A percentile compares a stretch with the other conserved stretches of the same genome.
These are phyloP conservation scores for Haplosporangium gracile DNA, from an alignment of 192 early-diverging fungal species.

Conservation along the genomic window DNA sequence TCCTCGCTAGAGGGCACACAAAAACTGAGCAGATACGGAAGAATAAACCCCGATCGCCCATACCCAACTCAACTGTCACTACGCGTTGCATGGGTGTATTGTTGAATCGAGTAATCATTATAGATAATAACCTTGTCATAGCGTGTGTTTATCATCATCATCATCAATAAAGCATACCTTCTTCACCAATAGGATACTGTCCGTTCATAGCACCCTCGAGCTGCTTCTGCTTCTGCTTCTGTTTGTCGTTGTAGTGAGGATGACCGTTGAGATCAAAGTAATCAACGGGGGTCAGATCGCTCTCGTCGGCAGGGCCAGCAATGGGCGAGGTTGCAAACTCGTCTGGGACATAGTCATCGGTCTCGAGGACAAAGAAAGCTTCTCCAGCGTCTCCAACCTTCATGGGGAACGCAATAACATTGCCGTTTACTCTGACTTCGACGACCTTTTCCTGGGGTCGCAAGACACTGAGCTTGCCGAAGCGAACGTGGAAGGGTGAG, in stretches of 20 bases:
- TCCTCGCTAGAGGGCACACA: not conserved
- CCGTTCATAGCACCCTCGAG: not conserved
- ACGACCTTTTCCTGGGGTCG: slow-evolving; percentile 94
- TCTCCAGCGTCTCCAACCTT: slow-evolving; percentile 98
- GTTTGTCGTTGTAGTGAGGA: slow-evolving; percentile 16
- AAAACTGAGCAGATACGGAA: not conserved
- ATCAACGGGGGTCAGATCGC: slow-evolving; percentile 39
- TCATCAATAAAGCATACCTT: slow-evolving; percentile 15
- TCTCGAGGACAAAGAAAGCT: slow-evolving; percentile 97
- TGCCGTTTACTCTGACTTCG: slow-evolving; percentile 88
- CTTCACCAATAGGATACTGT: slow-evolving; percentile 24
- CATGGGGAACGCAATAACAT: slow-evolving; percentile 86
- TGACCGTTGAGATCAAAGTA: slow-evolving; percentile 52
- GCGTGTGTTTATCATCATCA: not conserved
- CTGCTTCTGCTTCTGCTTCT: slow-evolving; percentile 4
- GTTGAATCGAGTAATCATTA: not conserved
- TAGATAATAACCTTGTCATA: not conserved
- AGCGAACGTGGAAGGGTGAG: slow-evolving; percentile 98
- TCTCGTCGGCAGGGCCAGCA: slow-evolving; percentile 63
- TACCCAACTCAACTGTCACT: not conserved
- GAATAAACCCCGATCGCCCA: not conserved
- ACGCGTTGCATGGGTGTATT: too few species aligned
- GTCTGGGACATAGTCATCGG: slow-evolving; percentile 88
- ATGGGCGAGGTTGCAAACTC: slow-evolving; percentile 97
- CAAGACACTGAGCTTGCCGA: slow-evolving; percentile 94